Percentiles rank a stretch among this genome's conserved stretches.
Conservation (phyloP, 805 yeast genomes). For the Pichia rugopelliculosa region DNA sequence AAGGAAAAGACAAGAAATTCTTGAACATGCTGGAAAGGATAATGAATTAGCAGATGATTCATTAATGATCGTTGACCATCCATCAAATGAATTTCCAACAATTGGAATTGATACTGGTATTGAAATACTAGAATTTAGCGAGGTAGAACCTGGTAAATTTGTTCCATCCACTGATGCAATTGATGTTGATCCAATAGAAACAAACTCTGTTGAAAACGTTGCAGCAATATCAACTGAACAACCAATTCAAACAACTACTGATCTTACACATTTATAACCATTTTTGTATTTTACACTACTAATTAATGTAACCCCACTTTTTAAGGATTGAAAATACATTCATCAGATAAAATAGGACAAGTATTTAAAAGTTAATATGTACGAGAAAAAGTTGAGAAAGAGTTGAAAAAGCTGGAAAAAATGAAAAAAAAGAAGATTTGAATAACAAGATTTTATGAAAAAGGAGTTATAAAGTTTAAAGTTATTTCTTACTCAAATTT, state of each 20-base stretch:
- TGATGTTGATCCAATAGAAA: neutral
- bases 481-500: neutral
- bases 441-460: neutral
- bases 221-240: neutral
- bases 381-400: no score
- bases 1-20: slow-evolving; percentile 12
- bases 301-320: no score
- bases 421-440: neutral
- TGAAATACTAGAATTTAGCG: neutral
- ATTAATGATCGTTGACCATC: neutral
- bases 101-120: neutral
- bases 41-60: neutral
- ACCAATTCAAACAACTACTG: neutral
- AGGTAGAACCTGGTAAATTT: neutral
- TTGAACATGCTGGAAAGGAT: neutral
- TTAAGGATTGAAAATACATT: no score
- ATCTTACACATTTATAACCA: neutral
- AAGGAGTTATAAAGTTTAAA: neutral
- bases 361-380: no score
- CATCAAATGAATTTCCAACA: neutral
- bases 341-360: no score
- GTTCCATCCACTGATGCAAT: neutral
- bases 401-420: no score
- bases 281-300: neutral
- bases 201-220: neutral